phyloP scores from a whole-genome alignment of 768 basidiomycete genomes.

The Pleurotus eryngii region DNA sequence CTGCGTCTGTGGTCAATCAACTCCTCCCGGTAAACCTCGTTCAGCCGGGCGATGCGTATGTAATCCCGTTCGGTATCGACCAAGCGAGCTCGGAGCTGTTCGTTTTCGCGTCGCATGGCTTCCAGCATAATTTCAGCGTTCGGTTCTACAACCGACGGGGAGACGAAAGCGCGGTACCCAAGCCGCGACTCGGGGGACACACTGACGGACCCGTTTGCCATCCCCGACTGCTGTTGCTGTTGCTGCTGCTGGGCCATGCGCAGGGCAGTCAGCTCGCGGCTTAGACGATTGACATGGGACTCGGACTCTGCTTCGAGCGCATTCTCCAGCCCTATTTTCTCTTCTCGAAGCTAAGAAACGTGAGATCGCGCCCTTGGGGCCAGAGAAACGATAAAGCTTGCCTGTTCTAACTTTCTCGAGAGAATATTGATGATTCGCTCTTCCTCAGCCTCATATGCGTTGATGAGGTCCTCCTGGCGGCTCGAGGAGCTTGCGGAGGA shows the following conservation, averaged over 20 bases:
- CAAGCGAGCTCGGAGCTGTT: conserved; percentile 60
- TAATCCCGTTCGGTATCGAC: conserved; percentile 78
- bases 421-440: conserved; percentile 83
- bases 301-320: conserved; percentile 83
- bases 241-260: conserved; percentile 57
- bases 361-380: neutral
- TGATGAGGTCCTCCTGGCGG: conserved; percentile 75
- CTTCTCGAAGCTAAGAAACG: conserved; percentile 62
- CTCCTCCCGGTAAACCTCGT: conserved; percentile 84
- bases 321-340: conserved; percentile 83
- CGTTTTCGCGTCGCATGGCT: conserved; percentile 77
- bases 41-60: conserved; percentile 67
- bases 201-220: conserved; percentile 21
- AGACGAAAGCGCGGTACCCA: conserved; percentile 26
- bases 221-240: conserved; percentile 25
- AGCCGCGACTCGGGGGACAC: conserved; percentile 31
- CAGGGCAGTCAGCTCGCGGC: conserved; percentile 65
- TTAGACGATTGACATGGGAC: conserved; percentile 74
- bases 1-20: conserved; percentile 72
- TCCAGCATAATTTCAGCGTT: conserved; percentile 63
- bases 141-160: conserved; percentile 22
- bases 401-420: conserved; percentile 83
- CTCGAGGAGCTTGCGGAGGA: conserved; percentile 52
- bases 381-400: conserved; percentile 24
- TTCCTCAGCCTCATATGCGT: conserved; percentile 88